phyloP scores from a whole-genome alignment of 2,329 filamentous ascomycete genomes.

The Colletotrichum sp. region DNA sequence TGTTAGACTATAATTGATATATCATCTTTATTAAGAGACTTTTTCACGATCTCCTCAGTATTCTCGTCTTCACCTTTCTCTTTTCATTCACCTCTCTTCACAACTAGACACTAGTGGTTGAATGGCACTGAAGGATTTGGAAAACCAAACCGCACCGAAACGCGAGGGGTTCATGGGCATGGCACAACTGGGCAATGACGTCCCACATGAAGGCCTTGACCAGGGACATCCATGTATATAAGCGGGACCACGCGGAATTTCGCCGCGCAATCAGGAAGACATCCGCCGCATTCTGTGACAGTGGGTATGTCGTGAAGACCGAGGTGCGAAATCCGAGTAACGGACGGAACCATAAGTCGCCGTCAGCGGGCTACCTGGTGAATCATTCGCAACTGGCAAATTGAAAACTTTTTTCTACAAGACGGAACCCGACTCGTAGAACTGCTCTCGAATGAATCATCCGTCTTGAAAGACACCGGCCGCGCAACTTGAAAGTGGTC shows the following conservation, averaged over 20 bases:
- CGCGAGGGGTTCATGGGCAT: neutral
- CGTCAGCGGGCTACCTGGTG: neutral
- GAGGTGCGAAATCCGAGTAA: constrained; percentile 5
- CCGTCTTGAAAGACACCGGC: neutral
- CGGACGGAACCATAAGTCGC: neutral
- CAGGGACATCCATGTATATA: neutral
- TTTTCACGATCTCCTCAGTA: neutral
- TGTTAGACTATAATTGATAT: neutral
- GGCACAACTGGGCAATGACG: neutral
- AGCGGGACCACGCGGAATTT: neutral
- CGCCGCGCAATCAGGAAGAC: neutral
- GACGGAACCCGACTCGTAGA: neutral
- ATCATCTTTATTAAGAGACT: neutral
- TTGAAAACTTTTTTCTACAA: neutral
- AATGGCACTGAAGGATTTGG: neutral
- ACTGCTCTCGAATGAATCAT: neutral
- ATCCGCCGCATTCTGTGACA: neutral
- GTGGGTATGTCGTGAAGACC: neutral
- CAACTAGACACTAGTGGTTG: neutral
- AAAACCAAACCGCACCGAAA: neutral
- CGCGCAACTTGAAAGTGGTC: neutral
- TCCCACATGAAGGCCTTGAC: neutral
- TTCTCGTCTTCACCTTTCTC: neutral
- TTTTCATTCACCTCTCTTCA: neutral
- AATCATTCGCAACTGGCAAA: neutral